Evolutionary conservation across 768 basidiomycete species (phyloP).

Genomic region (Polyporus arcularius): DNA sequence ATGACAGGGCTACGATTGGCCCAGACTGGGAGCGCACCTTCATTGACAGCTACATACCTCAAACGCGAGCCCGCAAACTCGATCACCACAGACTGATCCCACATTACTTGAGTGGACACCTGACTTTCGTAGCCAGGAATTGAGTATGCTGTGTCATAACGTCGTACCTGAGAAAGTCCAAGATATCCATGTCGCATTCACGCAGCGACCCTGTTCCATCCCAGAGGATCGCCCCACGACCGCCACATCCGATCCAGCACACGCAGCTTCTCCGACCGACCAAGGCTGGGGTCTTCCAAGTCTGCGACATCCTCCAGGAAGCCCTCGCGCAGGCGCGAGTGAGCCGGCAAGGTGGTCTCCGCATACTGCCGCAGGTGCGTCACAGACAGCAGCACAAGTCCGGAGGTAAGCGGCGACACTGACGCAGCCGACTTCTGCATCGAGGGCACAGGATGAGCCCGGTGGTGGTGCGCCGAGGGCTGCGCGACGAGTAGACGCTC

Average conservation of each 20-base stretch:
- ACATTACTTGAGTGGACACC: too few relatives aligned
- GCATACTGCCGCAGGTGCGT: conserved; percentile 68
- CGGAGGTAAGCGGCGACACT: conserved; percentile 63
- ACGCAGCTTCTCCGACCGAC: conserved; percentile 68
- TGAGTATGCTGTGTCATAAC: too few relatives aligned
- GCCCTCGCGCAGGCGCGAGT: conserved; percentile 66
- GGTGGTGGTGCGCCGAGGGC: conserved; percentile 32
- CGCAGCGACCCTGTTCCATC: conserved; percentile 48
- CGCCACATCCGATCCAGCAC: conserved; percentile 90
- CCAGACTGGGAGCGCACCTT: too few relatives aligned
- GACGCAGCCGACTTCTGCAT: conserved; percentile 20
- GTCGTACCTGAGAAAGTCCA: too few relatives aligned
- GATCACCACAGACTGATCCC: too few relatives aligned
- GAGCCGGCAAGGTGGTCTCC: conserved; percentile 52
- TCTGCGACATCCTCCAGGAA: conserved; percentile 87
- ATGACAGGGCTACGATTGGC: too few relatives aligned
- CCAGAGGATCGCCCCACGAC: conserved; percentile 73
- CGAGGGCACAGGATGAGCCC: conserved; percentile 8
- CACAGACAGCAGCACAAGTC: conserved; percentile 72
- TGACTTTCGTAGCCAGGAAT: too few relatives aligned
- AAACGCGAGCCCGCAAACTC: too few relatives aligned
- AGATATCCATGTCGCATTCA: background rate
- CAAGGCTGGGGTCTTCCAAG: conserved; percentile 73
- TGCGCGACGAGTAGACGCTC: conserved; percentile 66
- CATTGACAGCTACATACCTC: too few relatives aligned